These are phyloP conservation scores for Wallacemonas sp. DNA, from an alignment of 208 protist genomes.

Conservation along the genomic window DNA sequence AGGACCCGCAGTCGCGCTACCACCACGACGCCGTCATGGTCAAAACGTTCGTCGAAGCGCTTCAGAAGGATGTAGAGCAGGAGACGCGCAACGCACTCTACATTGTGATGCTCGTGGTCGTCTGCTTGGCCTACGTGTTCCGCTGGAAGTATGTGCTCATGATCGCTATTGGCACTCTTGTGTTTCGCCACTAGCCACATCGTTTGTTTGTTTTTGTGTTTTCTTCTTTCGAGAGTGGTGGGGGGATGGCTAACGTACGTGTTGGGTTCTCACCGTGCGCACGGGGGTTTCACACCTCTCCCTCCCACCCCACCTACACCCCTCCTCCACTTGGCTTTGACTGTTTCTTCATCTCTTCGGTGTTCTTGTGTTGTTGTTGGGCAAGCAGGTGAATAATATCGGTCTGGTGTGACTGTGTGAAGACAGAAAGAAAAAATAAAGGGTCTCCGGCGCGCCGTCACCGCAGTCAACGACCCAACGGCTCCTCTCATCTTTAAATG, in stretches of 20 bases:
- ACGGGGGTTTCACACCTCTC: no score
- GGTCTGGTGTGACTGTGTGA: neutral
- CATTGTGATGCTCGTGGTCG: neutral
- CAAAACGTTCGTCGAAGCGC: conserved; percentile 58
- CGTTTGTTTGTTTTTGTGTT: conserved; percentile 11
- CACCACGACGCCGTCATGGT: conserved; percentile 79
- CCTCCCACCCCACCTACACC: neutral
- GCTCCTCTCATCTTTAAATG: no score
- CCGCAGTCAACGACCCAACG: no score
- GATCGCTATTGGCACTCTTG: conserved; percentile 4
- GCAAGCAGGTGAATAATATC: neutral
- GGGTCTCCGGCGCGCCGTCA: no score
- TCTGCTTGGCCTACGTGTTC: neutral
- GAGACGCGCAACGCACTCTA: conserved; percentile 3
- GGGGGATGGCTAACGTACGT: neutral
- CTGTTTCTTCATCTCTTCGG: neutral
- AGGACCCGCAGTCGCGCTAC: conserved; percentile 57
- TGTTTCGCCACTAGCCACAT: neutral
- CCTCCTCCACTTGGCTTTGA: neutral
- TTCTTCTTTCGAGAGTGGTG: neutral
- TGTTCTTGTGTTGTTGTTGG: neutral
- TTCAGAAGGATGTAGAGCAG: conserved; percentile 20
- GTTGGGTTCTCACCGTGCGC: neutral
- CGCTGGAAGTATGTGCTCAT: conserved; percentile 18
- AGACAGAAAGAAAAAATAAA: conserved; percentile 7